A percentile compares a stretch with the other conserved stretches of the same genome.
These are phyloP conservation scores for Cystoisospora suis DNA, from an alignment of 169 alveolate species.

Conservation along the genomic window DNA sequence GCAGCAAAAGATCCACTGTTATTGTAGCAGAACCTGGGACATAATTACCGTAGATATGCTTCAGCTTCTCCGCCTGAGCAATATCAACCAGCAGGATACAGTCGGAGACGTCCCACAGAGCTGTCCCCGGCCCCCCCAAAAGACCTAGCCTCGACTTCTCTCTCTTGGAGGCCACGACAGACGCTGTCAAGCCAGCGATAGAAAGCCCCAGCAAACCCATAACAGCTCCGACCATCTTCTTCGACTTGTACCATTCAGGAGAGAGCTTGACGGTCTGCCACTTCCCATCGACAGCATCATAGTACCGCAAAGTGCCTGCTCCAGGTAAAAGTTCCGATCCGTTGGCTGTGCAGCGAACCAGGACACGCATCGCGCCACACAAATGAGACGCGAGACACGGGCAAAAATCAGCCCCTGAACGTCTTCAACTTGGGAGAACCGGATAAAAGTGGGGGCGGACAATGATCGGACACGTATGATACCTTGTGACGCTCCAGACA, in stretches of 20 bases:
- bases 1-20: not conserved
- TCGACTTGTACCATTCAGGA: not conserved
- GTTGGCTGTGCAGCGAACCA: too few species aligned
- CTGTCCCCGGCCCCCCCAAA: not conserved
- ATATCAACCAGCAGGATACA: not conserved
- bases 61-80: not conserved
- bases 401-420: too few species aligned
- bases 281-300: not conserved
- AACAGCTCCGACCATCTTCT: not conserved
- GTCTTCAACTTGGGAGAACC: too few species aligned
- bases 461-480: too few species aligned
- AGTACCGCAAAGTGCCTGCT: not conserved
- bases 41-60: not conserved
- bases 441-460: too few species aligned
- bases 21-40: conserved; percentile 3
- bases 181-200: not conserved
- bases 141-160: not conserved
- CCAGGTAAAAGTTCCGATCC: too few species aligned
- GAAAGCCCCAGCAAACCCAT: not conserved
- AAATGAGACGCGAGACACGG: too few species aligned
- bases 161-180: not conserved
- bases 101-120: not conserved
- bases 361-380: too few species aligned
- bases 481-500: too few species aligned
- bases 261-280: not conserved